Evolutionary conservation across 208 protist genomes (phyloP).

Genomic region (Crithidia sp.): DNA sequence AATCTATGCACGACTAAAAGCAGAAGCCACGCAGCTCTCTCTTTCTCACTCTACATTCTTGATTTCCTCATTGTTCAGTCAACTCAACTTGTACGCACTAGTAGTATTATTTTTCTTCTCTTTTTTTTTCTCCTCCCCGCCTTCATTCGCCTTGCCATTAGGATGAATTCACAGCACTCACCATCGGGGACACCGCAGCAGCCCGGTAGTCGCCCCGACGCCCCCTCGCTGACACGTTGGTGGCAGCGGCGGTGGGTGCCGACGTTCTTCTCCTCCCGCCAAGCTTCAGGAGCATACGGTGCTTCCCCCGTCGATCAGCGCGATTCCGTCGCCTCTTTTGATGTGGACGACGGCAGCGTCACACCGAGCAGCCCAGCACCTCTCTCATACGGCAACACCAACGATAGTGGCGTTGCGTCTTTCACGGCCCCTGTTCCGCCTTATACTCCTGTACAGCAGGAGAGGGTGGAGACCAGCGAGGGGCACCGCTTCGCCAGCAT

Average conservation of each 20-base stretch:
- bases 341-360: background rate
- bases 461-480: background rate
- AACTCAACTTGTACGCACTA: too few species aligned
- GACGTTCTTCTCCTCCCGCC: slow-evolving; percentile 1
- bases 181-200: background rate
- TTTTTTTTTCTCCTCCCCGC: too few species aligned
- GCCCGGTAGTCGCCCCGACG: background rate
- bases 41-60: too few species aligned
- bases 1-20: too few species aligned
- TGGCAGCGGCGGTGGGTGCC: slow-evolving; percentile 16
- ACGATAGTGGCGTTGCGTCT: background rate
- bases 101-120: too few species aligned
- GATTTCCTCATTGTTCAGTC: too few species aligned
- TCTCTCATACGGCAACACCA: background rate
- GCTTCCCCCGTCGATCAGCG: background rate
- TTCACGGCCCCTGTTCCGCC: background rate
- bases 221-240: slow-evolving; percentile 3
- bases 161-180: background rate
- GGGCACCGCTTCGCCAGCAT: background rate
- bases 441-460: slow-evolving; percentile 1
- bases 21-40: too few species aligned
- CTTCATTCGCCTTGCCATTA: too few species aligned
- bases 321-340: background rate
- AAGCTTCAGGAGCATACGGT: background rate
- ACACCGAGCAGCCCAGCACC: background rate